Evolutionary conservation across 176 grass and related monocot species (phyloP), one percentile per base, ranked within the genome.

Genomic region (Oryza meridionalis): DNA sequence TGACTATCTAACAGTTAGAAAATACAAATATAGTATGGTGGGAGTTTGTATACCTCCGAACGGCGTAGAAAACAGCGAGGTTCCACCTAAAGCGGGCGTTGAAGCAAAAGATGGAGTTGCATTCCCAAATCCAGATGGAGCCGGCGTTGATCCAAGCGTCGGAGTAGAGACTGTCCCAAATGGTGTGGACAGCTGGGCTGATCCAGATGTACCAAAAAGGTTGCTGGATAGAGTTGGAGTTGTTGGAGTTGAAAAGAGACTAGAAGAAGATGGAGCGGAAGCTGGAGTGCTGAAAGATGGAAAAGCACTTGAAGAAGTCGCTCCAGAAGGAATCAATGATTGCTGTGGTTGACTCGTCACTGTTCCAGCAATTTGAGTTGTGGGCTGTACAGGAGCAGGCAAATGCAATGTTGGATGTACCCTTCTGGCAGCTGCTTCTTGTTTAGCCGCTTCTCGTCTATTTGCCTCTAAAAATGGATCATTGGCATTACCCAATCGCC

Each of bases 391-490:
- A 90, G 75, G 72, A 76, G 96, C 74, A 83, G 94, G 84, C 33
- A 99, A 77, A 88, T 99, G 93, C 85, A 99, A 78, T 62, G 96
- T 99, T 63, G 96, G 96, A 86, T 99, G 93, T 26, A 99, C 89
- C 84, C 91, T 94, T 91, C 75, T 90, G 14, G 93, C 89, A 76
- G 96, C 96, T 40, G 86, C 93, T 88, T 95, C 93, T 91, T 83
- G 81, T 74, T 95, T 94, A 86, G 96, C 91, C 35, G 77, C 84
- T 90, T 96, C 96, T 85, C 96, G 91, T 85, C 93, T 94, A 73
- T 87, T 94, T 82, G 96, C 96, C 85, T 99, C 96, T 66, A 96
- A 49, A 92, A 99, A 99, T 72, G 96, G 96, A 91, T 99, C 86
- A 35, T 71, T 90, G n/a, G 87, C 89, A 75, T 89, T 89, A 58